Base-by-base conservation (phyloP, 75 land plant genomes). In the Adiantum capillusveneris region DNA sequence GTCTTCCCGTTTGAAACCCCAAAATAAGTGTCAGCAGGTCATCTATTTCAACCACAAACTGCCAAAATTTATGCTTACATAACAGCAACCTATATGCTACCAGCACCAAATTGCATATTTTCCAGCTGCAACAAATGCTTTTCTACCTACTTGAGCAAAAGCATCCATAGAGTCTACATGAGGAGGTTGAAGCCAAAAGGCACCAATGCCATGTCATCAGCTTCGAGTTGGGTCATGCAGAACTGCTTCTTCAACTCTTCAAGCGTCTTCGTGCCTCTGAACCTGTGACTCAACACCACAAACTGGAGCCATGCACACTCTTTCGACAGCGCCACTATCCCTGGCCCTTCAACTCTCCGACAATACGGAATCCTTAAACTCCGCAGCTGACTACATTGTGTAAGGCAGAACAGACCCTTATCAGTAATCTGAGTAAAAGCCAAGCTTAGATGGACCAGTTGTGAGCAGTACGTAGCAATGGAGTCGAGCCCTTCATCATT, bases 341-440 rank as follows among this genome's bases (percentile, higher is more conserved):
- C 78, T 57, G 28, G 55, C 9, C 78, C 78, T 19, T 58, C 62
- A 26, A 75, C 69, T 1, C 57, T 56, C 58, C 66, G 64, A 58
- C 78, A 75, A 31, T 71, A 75, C 25, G 78, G 69, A 19, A 75
- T 55, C 18, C 55, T 50, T 58, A 75, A 42, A 39, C 58, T 65
- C 24, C 68, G 42, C n/a, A 75, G 54, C 58, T 55, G 30, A 31
- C 17, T 59, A 36, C 75, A 71, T 19, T 53, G 43, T 42, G 57
- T 66, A 44, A 75, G 48, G 37, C 51, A 43, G 1, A 31, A 28
- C 21, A 75, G 36, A 5, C 78, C 78, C 25, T 26, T 25, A 44
- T 75, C 78, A 21, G 78, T 75, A 26, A 75, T 53, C 24, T 53
- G 52, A 14, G 78, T 75, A 18, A 56, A 75, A n/a, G 76, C 63